phyloP scores from a whole-genome alignment of 352 stramenopile species.

The Phytophthora sp. region DNA sequence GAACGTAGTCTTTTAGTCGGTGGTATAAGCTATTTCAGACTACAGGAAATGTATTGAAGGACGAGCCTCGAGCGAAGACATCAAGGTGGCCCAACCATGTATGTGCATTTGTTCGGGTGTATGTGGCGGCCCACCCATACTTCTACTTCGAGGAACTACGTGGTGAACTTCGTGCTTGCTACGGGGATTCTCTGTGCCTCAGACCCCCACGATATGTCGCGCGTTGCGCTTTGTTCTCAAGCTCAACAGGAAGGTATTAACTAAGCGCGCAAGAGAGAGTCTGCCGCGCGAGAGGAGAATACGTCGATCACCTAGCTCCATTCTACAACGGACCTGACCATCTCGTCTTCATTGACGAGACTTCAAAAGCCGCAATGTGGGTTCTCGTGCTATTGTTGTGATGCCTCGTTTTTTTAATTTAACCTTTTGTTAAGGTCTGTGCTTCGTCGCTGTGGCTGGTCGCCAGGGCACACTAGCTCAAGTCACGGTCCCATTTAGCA shows the following conservation, averaged over 20 bases:
- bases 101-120: background rate
- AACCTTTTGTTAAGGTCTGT: too few species aligned
- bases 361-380: background rate
- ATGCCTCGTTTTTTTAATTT: too few species aligned
- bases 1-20: too few species aligned
- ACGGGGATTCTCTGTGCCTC: background rate
- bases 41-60: too few species aligned
- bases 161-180: background rate
- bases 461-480: background rate
- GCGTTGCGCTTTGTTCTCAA: background rate
- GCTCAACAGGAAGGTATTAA: background rate
- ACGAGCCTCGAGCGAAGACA: too few species aligned
- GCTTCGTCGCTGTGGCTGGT: background rate
- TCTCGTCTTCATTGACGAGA: conserved; percentile 1
- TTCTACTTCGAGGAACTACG: background rate
- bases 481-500: background rate
- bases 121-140: background rate
- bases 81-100: background rate
- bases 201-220: background rate
- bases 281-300: background rate
- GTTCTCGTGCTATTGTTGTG: background rate
- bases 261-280: background rate
- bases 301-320: background rate
- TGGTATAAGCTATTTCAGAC: too few species aligned
- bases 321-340: too few species aligned